Base-by-base conservation (phyloP, 768 basidiomycete species). In the Pleurotus cornucopiae region DNA sequence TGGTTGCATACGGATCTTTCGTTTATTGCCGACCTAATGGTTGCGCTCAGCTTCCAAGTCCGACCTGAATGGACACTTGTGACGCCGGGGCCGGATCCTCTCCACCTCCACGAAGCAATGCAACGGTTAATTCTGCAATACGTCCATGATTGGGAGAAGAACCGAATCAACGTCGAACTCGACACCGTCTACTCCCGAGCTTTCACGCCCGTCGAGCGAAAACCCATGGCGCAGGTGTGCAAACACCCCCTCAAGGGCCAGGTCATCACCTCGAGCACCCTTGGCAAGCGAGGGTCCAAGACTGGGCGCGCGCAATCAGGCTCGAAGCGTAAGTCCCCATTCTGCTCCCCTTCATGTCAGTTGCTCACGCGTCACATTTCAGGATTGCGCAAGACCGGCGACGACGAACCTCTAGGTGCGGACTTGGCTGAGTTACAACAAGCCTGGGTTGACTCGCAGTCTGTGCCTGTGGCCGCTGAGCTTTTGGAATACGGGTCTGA, bases 21-120 rank as follows among this genome's bases (percentile, higher is more conserved):
- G 11, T 34, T 34, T 34, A 14, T 49, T n/a, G 23, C 48, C 5
- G 14, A 14, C 6, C 46, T 47, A 30, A 18, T 26, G 14, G 9
- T 7, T 11, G 18, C 34, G 7, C 34, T 56, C 5, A 16, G 6
- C 25, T 23, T 11, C 4, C 54, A 56, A 34, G 46, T 56, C 3
- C 0, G 1, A 7, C 54, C 54, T 2, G 46, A 56, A 37, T 56
- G 47, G 37, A 25, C 54, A 6, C 21, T 34, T 20, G 6, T 56
- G 14, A 20, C 2, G 13, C 54, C 54, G 9, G 7, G 1, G 6
- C 54, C 45, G 21, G n/a, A 26, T 16, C 26, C n/a, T 6, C 38
- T 56, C n/a, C 54, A 48, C 46, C 54, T 56, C 12, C 54, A 56
- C 20, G 54, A 56, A 39, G 54, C 54, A 16, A 56, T 56, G 54